These are phyloP conservation scores for Phoma sp. DNA, from an alignment of 2,329 filamentous ascomycete species.

Conservation along the genomic window DNA sequence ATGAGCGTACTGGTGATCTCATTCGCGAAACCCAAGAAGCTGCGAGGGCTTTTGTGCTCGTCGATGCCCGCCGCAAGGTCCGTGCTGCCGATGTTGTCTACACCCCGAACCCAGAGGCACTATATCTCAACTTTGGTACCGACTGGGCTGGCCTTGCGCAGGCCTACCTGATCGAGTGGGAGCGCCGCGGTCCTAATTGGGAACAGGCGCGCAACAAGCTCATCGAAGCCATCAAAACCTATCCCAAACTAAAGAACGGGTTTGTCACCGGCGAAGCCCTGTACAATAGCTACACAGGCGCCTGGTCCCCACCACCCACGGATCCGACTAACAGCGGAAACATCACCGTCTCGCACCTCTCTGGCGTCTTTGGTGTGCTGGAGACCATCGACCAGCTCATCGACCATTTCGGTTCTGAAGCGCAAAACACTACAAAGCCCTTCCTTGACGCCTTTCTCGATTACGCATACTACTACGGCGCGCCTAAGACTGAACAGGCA, in stretches of 20 bases:
- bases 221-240: conserved; percentile 56
- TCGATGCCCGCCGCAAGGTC: conserved; percentile 66
- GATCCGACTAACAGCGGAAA: conserved; percentile 60
- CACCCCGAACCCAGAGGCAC: conserved; percentile 47
- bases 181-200: conserved; percentile 61
- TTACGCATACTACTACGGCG: conserved; percentile 65
- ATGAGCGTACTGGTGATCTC: conserved; percentile 63
- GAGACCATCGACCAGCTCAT: conserved; percentile 64
- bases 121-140: conserved; percentile 62
- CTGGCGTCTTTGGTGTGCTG: conserved; percentile 63
- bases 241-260: conserved; percentile 62
- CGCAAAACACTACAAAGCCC: conserved; percentile 53
- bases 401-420: conserved; percentile 49
- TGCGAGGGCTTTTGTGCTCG: conserved; percentile 58
- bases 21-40: conserved; percentile 59
- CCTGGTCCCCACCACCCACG: conserved; percentile 58
- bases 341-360: conserved; percentile 62
- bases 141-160: conserved; percentile 65
- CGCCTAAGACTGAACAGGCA: conserved; percentile 56
- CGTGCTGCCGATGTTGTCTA: conserved; percentile 59
- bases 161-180: conserved; percentile 66
- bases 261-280: conserved; percentile 64
- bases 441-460: conserved; percentile 65
- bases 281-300: conserved; percentile 59
- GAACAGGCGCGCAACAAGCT: conserved; percentile 60